Evolutionary conservation across 1,139 yeast genomes (phyloP), one percentile per base, ranked within the genome.

Genomic region (Lodderomyces metapsilosis): DNA sequence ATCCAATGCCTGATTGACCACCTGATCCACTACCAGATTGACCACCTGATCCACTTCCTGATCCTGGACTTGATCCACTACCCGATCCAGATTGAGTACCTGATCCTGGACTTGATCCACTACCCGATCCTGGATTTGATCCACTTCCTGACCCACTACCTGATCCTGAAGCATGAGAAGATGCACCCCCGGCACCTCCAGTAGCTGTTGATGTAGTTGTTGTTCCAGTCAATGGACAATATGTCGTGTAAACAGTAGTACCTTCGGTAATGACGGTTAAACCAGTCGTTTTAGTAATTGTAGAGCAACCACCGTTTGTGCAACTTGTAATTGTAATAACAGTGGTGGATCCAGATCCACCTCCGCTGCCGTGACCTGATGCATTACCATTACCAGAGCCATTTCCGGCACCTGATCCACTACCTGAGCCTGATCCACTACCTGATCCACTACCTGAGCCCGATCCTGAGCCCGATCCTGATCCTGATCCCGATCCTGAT

Each of bases 171-270:
- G 18, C 32, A n/a, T n/a, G n/a, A n/a, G n/a, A n/a, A 4, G 30
- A 12, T 12, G n/a, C 27, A 24, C 12, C 9, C 4, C 16, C 16
- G 12, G 31, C 12, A 12, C 17, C 31, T 12, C 16, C 31, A 27
- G 8, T 13, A 27, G 16, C 12, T 15, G 31, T 12, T 4, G 31
- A 27, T 18, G 15, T 32, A 20, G 35, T 11, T 32, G 22, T 10
- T 11, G n/a, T 6, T 11, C 16, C 16, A 9, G 37, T 22, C 23
- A 34, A 34, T 13, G 37, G 37, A 34, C 37, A 34, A 24, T 34
- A 34, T n/a, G 37, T 34, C 3, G 28, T 22, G 27, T 34, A 34
- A 10, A 21, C 24, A 9, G 37, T 34, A 21, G 25, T 23, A 21
- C 28, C 37, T 34, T 34, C 37, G 3, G 28, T 22, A 6, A 34